Evolutionary conservation across 1,284 basidiomycete species (phyloP), one percentile per base, ranked within the genome.

Genomic region (Ustilago esculenta): DNA sequence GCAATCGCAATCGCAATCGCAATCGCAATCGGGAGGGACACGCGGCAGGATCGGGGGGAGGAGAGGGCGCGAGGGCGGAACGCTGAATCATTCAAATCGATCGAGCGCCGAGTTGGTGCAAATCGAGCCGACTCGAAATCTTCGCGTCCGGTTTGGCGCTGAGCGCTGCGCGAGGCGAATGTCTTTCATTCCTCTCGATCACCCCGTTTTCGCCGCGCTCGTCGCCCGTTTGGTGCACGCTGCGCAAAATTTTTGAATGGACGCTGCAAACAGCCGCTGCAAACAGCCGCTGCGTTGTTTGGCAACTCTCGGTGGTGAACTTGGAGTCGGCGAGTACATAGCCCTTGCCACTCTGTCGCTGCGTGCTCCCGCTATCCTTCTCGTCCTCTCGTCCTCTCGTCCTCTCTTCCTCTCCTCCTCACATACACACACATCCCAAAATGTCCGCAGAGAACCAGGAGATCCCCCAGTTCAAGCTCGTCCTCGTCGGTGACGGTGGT

Each of bases 401-500:
- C n/a, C 35, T 29, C 29, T 39, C 27, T 15, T 9, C 34, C 40
- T 41, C n/a, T 24, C 36, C 25, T 44, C 36, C 40, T 27, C 21
- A 30, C 12, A 10, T 35, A 36, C 37, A 37, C 43, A 30, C 48
- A 40, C n/a, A 12, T 27, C 25, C 21, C 9, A 66, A 40, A 35
- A 71, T 71, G 68, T 61, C 68, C 32, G 57, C 61, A 47, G 60
- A 65, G 18, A 59, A 56, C 53, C 42, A 49, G 29, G 55, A 84
- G 70, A 86, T 93, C 75, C 93, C 96, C 48, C 94, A 93, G 68
- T 99, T 98, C 88, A 98, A 99, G 86, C 92, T 99, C 83, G 95
- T 98, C 71, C 92, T 96, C 77, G 94, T 97, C 80, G 94, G 95
- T 82, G 95, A 98, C 83, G 95, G 95, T 84, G 95, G 95, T 84